These are phyloP conservation scores for Blumeriella jaapii DNA, from an alignment of 2,329 filamentous ascomycete species.

Conservation along the genomic window DNA sequence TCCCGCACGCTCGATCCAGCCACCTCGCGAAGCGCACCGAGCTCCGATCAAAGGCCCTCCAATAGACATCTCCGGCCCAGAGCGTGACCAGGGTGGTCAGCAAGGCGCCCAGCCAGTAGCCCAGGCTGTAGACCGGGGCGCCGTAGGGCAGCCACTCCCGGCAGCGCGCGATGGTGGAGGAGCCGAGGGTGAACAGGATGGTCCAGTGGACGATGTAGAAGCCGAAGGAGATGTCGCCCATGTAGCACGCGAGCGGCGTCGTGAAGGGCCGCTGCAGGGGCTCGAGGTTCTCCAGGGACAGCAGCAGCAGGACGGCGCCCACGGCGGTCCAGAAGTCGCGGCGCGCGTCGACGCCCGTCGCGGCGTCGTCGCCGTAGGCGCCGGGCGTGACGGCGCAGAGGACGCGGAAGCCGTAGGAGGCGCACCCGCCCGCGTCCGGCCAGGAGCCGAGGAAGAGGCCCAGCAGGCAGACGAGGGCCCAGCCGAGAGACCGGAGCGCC, in stretches of 20 bases:
- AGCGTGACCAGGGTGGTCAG: slow-evolving; percentile 3
- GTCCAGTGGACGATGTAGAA: slow-evolving; percentile 40
- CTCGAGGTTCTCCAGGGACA: slow-evolving; percentile 3
- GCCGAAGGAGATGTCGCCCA: slow-evolving; percentile 42
- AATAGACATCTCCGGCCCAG: slow-evolving; percentile 5
- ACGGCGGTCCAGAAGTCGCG: slow-evolving; percentile 5
- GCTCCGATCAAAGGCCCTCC: slow-evolving; percentile 3
- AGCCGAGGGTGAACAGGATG: slow-evolving; percentile 3
- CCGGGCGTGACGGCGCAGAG: slow-evolving; percentile 2
- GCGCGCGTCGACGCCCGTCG: slow-evolving; percentile 22
- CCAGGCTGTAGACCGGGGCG: neutral
- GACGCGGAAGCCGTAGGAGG: slow-evolving; percentile 1
- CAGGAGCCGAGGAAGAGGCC: slow-evolving; percentile 6
- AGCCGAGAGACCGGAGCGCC: neutral
- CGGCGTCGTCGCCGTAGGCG: neutral
- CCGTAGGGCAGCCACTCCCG: slow-evolving; percentile 1
- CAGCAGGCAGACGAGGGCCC: neutral
- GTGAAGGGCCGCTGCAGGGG: slow-evolving; percentile 31
- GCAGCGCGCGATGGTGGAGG: neutral
- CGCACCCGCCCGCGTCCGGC: slow-evolving; percentile 2
- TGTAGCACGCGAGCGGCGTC: slow-evolving; percentile 37
- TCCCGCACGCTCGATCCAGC: slow-evolving; percentile 1
- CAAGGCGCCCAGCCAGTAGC: neutral
- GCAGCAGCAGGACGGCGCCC: slow-evolving; percentile 1
- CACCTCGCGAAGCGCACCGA: slow-evolving; percentile 6